A percentile compares a stretch with the other conserved stretches of the same genome.
phyloP scores from a whole-genome alignment of 2,329 filamentous ascomycete species.

The Cladosporium colombiae region DNA sequence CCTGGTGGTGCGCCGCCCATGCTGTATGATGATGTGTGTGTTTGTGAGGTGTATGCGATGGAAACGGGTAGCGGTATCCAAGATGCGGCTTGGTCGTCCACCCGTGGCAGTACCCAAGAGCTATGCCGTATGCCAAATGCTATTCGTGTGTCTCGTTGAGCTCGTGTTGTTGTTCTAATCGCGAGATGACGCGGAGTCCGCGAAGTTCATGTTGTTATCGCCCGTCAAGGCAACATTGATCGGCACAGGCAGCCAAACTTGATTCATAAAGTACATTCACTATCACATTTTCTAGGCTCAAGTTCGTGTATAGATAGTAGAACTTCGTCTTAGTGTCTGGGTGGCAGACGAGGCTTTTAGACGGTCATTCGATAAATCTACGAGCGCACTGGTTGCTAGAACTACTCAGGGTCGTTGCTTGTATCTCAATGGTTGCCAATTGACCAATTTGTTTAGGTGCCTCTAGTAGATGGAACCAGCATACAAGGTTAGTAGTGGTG shows the following conservation, averaged over 20 bases:
- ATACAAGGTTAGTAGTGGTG: no score
- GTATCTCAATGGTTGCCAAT: no score
- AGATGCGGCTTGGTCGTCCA: not conserved
- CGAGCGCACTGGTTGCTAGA: no score
- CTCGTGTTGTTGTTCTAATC: not conserved
- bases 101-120: not conserved
- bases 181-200: not conserved
- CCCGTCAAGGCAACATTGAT: slow-evolving; percentile 14
- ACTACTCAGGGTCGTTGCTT: no score
- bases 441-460: no score
- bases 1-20: slow-evolving; percentile 35
- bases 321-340: no score
- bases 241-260: not conserved
- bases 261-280: not conserved
- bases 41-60: not conserved
- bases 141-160: not conserved
- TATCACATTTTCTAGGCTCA: not conserved
- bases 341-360: no score
- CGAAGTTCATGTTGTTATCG: not conserved
- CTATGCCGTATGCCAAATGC: not conserved
- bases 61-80: not conserved
- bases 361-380: no score
- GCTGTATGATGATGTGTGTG: slow-evolving; percentile 3
- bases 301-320: not conserved
- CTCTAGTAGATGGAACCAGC: no score